A percentile compares a stretch with the other conserved stretches of the same genome.
Conservation (phyloP, 2,329 filamentous ascomycete genomes). For the Trichoderma breve region DNA sequence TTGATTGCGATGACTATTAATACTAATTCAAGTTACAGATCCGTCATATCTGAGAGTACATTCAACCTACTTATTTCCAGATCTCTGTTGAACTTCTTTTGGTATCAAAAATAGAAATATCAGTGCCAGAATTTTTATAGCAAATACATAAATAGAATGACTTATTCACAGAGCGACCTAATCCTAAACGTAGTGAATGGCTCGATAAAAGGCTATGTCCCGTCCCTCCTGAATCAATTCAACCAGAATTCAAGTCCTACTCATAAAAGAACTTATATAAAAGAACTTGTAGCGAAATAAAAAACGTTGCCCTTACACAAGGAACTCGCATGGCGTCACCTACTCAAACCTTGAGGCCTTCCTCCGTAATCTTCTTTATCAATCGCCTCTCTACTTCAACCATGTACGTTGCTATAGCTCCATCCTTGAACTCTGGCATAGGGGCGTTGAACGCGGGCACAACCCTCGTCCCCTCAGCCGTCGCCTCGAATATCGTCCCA, state of each 20-base stretch:
- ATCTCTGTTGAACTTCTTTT: neutral
- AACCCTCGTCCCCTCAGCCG: neutral
- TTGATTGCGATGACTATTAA: neutral
- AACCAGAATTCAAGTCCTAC: no score
- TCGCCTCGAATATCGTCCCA: neutral
- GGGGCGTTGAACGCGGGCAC: neutral
- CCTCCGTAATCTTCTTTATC: neutral
- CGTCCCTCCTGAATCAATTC: no score
- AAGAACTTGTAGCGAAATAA: neutral
- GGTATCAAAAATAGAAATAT: neutral
- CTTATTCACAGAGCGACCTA: neutral
- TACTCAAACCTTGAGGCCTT: neutral
- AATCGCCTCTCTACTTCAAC: neutral
- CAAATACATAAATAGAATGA: neutral
- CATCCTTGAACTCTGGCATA: neutral
- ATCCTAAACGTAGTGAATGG: neutral
- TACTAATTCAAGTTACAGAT: neutral
- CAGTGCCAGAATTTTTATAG: neutral
- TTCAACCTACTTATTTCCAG: neutral
- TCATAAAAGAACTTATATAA: neutral
- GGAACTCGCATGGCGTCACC: neutral
- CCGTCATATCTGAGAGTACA: accelerated
- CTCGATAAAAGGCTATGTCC: no score
- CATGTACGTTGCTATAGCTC: neutral
- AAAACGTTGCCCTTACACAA: neutral